phyloP scores from a whole-genome alignment of 768 basidiomycete genomes.

The Leucogyrophana mollusca region DNA sequence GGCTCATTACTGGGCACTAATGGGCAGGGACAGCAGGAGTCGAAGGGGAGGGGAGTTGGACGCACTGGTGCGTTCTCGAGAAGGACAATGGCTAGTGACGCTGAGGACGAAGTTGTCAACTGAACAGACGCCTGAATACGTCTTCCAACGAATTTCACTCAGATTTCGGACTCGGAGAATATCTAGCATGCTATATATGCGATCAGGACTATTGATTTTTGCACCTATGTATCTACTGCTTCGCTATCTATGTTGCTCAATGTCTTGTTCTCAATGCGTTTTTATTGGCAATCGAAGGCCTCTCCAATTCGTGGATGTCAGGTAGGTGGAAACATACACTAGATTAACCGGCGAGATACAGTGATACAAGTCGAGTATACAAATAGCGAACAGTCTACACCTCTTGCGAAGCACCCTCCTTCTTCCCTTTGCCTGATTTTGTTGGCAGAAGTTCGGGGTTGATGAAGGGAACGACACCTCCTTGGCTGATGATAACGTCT shows the following conservation, averaged over 20 bases:
- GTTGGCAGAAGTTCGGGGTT: conserved; percentile 46
- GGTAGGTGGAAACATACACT: conserved; percentile 27
- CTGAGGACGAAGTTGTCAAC: conserved; percentile 69
- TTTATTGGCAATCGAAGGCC: too few relatives aligned
- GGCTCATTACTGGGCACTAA: conserved; percentile 11
- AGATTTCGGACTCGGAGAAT: too few relatives aligned
- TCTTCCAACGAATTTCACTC: too few relatives aligned
- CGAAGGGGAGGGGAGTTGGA: conserved; percentile 41
- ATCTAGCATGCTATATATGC: too few relatives aligned
- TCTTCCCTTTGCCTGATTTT: conserved; percentile 46
- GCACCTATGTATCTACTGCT: too few relatives aligned
- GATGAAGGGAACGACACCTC: conserved; percentile 74
- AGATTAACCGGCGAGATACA: conserved; percentile 27
- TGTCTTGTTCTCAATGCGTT: too few relatives aligned
- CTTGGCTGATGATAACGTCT: conserved; percentile 70
- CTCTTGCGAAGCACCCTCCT: conserved; percentile 50
- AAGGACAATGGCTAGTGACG: conserved; percentile 81
- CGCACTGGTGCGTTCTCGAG: conserved; percentile 54
- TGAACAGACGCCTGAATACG: too few relatives aligned
- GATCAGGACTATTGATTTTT: too few relatives aligned
- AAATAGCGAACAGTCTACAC: conserved; percentile 30
- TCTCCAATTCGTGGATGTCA: too few relatives aligned
- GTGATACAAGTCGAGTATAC: conserved; percentile 20
- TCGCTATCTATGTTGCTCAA: too few relatives aligned
- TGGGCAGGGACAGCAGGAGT: conserved; percentile 6